Evolutionary conservation across 2,329 filamentous ascomycete genomes (phyloP).

Genomic region (Sporothrix inflata): DNA sequence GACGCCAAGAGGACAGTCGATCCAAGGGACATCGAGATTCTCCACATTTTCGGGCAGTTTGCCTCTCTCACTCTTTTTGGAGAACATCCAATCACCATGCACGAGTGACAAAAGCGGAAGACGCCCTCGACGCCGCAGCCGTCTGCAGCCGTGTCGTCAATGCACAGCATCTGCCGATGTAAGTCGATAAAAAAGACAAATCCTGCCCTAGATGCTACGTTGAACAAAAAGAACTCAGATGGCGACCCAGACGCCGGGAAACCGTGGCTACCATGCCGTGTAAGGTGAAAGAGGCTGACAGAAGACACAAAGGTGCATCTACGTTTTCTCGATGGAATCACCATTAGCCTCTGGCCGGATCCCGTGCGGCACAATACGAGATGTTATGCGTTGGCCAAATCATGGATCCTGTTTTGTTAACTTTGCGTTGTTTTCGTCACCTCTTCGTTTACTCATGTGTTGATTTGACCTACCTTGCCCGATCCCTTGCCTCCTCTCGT

Average conservation of each 20-base stretch:
- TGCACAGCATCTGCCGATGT: not conserved
- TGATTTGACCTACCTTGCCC: no score
- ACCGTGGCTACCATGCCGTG: not conserved
- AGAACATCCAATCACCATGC: not conserved
- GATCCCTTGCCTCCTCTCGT: not conserved
- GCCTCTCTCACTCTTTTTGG: not conserved
- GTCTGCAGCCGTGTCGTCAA: not conserved
- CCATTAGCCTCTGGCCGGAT: not conserved
- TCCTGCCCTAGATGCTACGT: not conserved
- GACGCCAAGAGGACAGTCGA: conserved; percentile 19
- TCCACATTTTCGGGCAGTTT: conserved; percentile 8
- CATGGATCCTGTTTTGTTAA: not conserved
- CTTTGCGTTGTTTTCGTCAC: not conserved
- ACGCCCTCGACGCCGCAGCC: not conserved
- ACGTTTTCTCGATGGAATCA: no score
- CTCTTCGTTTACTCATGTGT: not conserved
- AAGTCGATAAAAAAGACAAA: not conserved
- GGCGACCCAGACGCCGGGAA: not conserved
- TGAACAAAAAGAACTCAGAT: not conserved
- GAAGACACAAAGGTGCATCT: no score
- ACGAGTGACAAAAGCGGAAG: not conserved
- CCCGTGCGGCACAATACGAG: conserved; percentile 10
- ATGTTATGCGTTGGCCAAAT: not conserved
- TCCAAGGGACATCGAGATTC: not conserved
- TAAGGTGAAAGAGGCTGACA: not conserved